Conservation (phyloP, 371 early-diverging fungal genomes). For the Nosema muscidifuracis region DNA sequence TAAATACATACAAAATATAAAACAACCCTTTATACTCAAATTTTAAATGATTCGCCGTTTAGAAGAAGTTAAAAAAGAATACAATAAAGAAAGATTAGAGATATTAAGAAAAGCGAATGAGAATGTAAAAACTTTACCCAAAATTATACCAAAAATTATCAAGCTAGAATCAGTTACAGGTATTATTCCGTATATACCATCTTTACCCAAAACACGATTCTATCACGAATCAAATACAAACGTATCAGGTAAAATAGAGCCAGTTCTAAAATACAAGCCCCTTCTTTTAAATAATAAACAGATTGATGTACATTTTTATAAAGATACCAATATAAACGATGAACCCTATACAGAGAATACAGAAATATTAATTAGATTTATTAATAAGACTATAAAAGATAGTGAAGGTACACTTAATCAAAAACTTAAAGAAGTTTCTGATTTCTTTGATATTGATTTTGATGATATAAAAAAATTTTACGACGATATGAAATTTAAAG, state of each 20-base stretch:
- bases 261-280: conserved; percentile 46
- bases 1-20: no score
- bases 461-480: no score
- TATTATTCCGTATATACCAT: conserved; percentile 45
- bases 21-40: no score
- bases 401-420: no score
- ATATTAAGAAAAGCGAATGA: conserved; percentile 5
- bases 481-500: no score
- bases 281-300: background rate
- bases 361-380: background rate
- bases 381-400: no score
- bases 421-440: background rate
- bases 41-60: no score
- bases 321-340: conserved; percentile 25
- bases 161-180: background rate
- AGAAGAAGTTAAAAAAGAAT: no score
- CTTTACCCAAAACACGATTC: conserved; percentile 19
- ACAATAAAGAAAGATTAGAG: background rate
- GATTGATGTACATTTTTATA: conserved; percentile 22
- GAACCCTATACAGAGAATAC: background rate
- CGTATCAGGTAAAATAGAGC: conserved; percentile 42
- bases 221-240: conserved; percentile 24
- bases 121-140: background rate
- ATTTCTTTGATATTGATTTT: background rate
- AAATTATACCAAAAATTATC: background rate